Percentiles rank a stretch among this genome's conserved stretches.
Evolutionary conservation across 805 yeast species (phyloP).

Genomic region (Diddensiella caesifluorescens): DNA sequence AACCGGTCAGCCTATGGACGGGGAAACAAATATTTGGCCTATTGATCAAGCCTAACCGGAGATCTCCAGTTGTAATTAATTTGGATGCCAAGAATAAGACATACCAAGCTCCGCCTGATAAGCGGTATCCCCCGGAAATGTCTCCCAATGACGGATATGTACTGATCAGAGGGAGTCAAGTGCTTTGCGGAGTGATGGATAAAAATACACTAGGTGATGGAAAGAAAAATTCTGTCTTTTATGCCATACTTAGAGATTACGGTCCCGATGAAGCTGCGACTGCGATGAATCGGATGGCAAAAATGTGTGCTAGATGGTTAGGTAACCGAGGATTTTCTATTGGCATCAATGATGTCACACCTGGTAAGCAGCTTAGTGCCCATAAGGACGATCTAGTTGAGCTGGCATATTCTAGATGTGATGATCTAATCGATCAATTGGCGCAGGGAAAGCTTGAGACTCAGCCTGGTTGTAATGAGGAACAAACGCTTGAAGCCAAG

Average conservation of each 20-base stretch:
- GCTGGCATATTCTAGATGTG: constrained; percentile 84
- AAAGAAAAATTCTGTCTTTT: constrained; percentile 92
- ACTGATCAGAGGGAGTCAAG: constrained; percentile 80
- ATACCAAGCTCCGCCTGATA: constrained; percentile 60
- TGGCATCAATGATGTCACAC: constrained; percentile 96
- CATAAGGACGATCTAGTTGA: constrained; percentile 88
- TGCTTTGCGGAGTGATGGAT: constrained; percentile 94
- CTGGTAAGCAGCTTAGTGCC: constrained; percentile 67
- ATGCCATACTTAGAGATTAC: constrained; percentile 88
- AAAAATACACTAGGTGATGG: constrained; percentile 96
- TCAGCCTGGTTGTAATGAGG: constrained; percentile 99
- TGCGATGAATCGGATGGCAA: constrained; percentile 99
- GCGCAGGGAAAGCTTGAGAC: constrained; percentile 88
- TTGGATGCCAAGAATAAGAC: constrained; percentile 94
- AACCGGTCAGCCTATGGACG: constrained; percentile 90
- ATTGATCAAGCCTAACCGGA: constrained; percentile 73
- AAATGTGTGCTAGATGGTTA: constrained; percentile 87
- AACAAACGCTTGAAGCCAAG: constrained; percentile 94
- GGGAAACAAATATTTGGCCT: constrained; percentile 93
- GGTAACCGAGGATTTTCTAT: constrained; percentile 96
- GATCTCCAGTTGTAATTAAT: constrained; percentile 77
- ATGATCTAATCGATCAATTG: constrained; percentile 73
- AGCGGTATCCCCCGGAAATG: constrained; percentile 81
- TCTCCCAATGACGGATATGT: constrained; percentile 96
- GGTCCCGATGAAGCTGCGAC: constrained; percentile 95